phyloP scores from a whole-genome alignment of 768 basidiomycete genomes.

The Serpula lacrymans region DNA sequence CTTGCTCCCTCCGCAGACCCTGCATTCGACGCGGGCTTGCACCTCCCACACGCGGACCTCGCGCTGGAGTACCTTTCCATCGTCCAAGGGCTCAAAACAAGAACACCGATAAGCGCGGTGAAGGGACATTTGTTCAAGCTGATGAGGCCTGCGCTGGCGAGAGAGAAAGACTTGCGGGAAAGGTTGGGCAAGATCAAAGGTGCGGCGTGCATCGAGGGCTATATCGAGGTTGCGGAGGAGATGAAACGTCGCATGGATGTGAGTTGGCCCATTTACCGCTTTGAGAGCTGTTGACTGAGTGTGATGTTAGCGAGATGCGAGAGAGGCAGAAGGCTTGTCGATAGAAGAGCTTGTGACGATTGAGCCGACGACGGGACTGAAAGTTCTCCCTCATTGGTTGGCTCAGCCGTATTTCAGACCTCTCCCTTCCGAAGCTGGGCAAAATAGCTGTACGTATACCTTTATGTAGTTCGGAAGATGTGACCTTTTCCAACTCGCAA shows the following conservation, averaged over 20 bases:
- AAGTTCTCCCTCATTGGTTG: conserved; percentile 62
- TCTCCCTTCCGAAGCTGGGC: no score
- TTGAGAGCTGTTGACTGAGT: conserved; percentile 1
- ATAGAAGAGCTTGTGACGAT: conserved; percentile 36
- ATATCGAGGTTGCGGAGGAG: conserved; percentile 53
- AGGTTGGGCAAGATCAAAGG: conserved; percentile 52
- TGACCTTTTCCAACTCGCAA: no score
- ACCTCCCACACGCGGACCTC: conserved; percentile 60
- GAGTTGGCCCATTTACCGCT: conserved; percentile 17
- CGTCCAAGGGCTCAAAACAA: conserved; percentile 58
- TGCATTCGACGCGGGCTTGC: conserved; percentile 36
- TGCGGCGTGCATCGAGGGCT: conserved; percentile 27
- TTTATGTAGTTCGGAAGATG: no score
- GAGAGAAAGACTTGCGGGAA: conserved; percentile 71
- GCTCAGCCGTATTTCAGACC: conserved; percentile 70
- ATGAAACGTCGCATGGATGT: conserved; percentile 59
- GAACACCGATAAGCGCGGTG: conserved; percentile 69
- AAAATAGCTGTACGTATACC: no score
- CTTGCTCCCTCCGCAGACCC: conserved; percentile 27
- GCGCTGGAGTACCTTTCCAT: conserved; percentile 88
- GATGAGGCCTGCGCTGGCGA: conserved; percentile 69
- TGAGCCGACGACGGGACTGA: conserved; percentile 48
- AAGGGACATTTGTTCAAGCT: conserved; percentile 95
- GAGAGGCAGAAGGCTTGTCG: conserved; percentile 25
- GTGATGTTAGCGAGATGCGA: conserved; percentile 47